Percentiles rank a stretch among this genome's conserved stretches.
phyloP scores from a whole-genome alignment of 495 filamentous ascomycete genomes.

The Tricharina praecox region DNA sequence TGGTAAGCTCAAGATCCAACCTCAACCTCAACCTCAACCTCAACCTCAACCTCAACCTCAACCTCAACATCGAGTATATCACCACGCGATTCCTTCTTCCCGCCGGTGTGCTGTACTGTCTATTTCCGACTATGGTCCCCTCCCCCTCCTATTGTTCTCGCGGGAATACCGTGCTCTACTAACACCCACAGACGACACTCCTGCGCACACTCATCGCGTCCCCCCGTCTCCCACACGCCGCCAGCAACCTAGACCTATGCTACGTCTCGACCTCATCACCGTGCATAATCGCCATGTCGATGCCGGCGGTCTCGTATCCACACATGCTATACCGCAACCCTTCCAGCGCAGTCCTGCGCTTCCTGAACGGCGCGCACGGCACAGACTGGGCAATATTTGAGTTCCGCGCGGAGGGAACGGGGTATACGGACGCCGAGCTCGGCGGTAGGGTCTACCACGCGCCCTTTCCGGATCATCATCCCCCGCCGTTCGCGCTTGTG shows the following conservation, averaged over 20 bases:
- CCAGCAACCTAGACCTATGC: conserved; percentile 82
- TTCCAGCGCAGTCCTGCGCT: conserved; percentile 63
- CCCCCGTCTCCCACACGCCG: conserved; percentile 63
- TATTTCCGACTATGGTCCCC: background rate
- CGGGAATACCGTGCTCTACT: background rate
- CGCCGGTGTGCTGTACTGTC: background rate
- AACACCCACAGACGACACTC: background rate
- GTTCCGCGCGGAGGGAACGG: conserved; percentile 88
- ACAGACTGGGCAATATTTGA: conserved; percentile 87
- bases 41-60: too few species aligned
- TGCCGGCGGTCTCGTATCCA: conserved; percentile 73
- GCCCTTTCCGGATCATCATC: conserved; percentile 94
- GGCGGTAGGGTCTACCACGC: conserved; percentile 71
- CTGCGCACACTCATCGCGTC: conserved; percentile 28
- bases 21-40: too few species aligned
- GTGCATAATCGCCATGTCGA: conserved; percentile 58
- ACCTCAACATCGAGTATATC: background rate
- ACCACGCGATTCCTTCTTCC: background rate
- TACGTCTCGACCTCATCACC: conserved; percentile 63
- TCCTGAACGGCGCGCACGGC: conserved; percentile 70
- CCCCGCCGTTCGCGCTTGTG: conserved; percentile 77
- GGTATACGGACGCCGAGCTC: conserved; percentile 80
- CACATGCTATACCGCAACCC: conserved; percentile 86
- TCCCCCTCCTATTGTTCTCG: background rate
- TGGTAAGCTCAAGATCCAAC: too few species aligned